Evolutionary conservation across 2,329 filamentous ascomycete species (phyloP).

Genomic region (Knufia fluminis): DNA sequence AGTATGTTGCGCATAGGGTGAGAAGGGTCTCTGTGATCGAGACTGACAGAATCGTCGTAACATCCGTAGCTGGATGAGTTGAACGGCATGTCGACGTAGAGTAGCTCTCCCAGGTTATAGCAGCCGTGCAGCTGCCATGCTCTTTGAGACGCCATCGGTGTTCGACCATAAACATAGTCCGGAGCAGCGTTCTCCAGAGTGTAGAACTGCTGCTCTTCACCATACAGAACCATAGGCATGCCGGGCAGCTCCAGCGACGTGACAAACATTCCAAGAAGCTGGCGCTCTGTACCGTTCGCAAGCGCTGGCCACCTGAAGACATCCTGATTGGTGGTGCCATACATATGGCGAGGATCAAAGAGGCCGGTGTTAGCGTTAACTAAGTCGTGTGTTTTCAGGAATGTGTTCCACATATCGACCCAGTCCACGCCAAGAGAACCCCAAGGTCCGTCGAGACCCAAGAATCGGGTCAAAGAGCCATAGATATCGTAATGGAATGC

Average conservation of each 20-base stretch:
- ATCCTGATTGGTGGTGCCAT: constrained; percentile 56
- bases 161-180: constrained; percentile 58
- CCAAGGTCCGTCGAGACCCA: constrained; percentile 51
- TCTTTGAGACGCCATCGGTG: constrained; percentile 51
- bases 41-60: constrained; percentile 35
- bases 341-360: constrained; percentile 57
- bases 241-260: constrained; percentile 52
- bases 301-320: constrained; percentile 56
- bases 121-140: constrained; percentile 59
- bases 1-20: constrained; percentile 52
- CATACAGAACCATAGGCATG: constrained; percentile 52
- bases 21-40: constrained; percentile 55
- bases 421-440: constrained; percentile 47
- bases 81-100: constrained; percentile 51
- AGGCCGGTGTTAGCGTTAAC: constrained; percentile 51
- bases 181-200: constrained; percentile 53
- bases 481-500: constrained; percentile 58
- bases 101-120: constrained; percentile 44
- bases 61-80: constrained; percentile 47
- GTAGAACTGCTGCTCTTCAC: constrained; percentile 58
- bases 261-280: constrained; percentile 50
- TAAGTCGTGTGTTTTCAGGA: constrained; percentile 51
- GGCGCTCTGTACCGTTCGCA: constrained; percentile 47
- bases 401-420: constrained; percentile 45
- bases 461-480: constrained; percentile 51